Evolutionary conservation across 257 asterid genomes (phyloP), one percentile per base, ranked within the genome.

Genomic region (Prunella vulgaris): DNA sequence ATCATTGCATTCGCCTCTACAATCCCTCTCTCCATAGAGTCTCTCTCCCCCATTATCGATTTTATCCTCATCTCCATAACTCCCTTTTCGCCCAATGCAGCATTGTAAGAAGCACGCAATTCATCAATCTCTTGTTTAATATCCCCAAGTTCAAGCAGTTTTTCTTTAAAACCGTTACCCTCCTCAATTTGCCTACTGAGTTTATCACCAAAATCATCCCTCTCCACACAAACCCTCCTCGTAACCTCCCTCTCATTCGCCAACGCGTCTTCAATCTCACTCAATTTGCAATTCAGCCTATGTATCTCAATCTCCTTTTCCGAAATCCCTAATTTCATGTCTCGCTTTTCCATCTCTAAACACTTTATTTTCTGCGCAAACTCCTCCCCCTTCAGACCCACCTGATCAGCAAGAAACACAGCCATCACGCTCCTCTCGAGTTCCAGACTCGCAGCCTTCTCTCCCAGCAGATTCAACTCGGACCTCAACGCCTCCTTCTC

Each of bases 381-480:
- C 74, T 73, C 78, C 72, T 80, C 93, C 10, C 64, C 66, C 3
- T 57, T 70, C 68, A 64, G 61, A 21, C 52, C 77, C 49, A 83
- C 75, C 88, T 85, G 93, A 60, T 13, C 78, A 5, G 75, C 70
- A 58, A 83, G 80, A 72, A 80, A 87, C 51, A 40, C 87, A 22
- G 60, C 60, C 81, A 83, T 79, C 75, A 89, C 82, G n/a, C 25
- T 63, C 84, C 77, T 86, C 73, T 87, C 92, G 7, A 89, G 69
- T 22, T 87, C 98, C 77, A 86, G 48, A 69, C 40, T 57, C 44
- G 75, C 76, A 5, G 83, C 84, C 27, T 33, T 69, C 40, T 92
- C 97, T 15, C 68, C 71, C 75, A 81, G 70, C 53, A 12, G 74
- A 76, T 64, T 53, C 78, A 86, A 72, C 80, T 86, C 94, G 48